Evolutionary conservation across 345 rosid genomes (phyloP), one percentile per base, ranked within the genome.

Genomic region (Gossypioides kirkii): DNA sequence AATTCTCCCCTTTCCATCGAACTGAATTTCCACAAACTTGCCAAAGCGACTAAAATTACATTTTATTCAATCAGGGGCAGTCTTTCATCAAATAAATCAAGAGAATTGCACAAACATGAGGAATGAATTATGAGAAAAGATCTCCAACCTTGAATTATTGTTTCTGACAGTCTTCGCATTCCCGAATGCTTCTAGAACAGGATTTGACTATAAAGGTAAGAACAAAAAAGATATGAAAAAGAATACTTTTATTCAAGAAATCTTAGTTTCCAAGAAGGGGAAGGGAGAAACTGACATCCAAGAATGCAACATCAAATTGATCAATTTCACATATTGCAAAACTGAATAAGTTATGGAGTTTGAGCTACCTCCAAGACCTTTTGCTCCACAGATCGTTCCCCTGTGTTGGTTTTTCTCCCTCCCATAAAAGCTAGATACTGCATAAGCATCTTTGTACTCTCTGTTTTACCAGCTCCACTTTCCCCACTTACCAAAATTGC

Each of bases 401-500:
- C 99, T 73, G 81, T 74, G 70, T 23, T 59, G 32, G 64, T 91
- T 69, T 86, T 79, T 86, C 90, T 86, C 65, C 99, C 99, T 16
- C 99, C 99, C 97, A 95, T 88, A 77, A 86, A 87, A 36, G 99
- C 99, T 75, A 95, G 97, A 80, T 91, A 95, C 10, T 77, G 79
- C 99, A 95, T 95, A 69, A 95, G 96, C 94, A 88, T 86, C 86
- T 95, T 95, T 61, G 99, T 95, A 87, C 91, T 89, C 83, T 95
- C 99, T 28, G 99, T 92, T 85, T 95, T 95, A 77, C 99, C 99
- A 26, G 99, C 99, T 67, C 99, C 99, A 74, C 99, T 95, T 80
- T 95, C 98, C 74, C 99, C 99, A 69, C 99, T 95, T 72, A 95
- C 99, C 82, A 95, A 83, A 65, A 95, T 95, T 32, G 99, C 76